Base-by-base conservation (phyloP, 257 asterid species). In the Solanum clarkiae region DNA sequence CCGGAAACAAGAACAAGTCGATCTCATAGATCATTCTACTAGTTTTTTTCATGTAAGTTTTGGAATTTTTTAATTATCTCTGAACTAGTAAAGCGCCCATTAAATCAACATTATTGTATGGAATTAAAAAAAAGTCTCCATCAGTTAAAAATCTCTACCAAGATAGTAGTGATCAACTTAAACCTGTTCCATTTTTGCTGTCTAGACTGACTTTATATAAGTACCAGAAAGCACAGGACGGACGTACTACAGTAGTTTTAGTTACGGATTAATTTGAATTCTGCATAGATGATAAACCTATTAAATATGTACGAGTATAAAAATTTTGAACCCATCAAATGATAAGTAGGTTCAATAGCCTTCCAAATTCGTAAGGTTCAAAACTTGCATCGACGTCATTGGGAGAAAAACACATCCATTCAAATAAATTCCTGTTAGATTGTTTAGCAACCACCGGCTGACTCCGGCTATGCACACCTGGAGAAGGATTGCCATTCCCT, bases 381-480 rank as follows among this genome's bases (percentile, higher is more conserved):
- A 26, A 65, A 13, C 20, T 40, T 69, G 26, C 18, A 40, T 70
- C 12, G 0, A n/a, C n/a, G n/a, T n/a, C n/a, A n/a, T n/a, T 79
- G 10, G 63, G 63, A 79, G 82, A 79, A 79, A 79, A 94, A 85
- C 95, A 92, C 65, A 87, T 91, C 85, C 97, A 94, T 88, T 93
- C 92, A 49, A 93, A 89, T 86, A 95, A 90, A 83, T 91, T 90
- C 86, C 89, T 90, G 81, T 94, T 90, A 44, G 88, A 56, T 29
- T 66, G 63, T 51, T 79, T 85, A 70, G 84, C 71, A 57, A 69
- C 83, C 82, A 81, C 88, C 11, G 89, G 90, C 71, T 81, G 85
- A 40, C 4, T 70, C 84, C 72, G 75, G 47, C 57, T 45, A 45
- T 24, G 80, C 40, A 45, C 80, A 72, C 45, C 36, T 12, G 81